Evolutionary conservation across 2,329 filamentous ascomycete genomes (phyloP), one percentile per base, ranked within the genome.

Genomic region (Mollisiaceae sp.): DNA sequence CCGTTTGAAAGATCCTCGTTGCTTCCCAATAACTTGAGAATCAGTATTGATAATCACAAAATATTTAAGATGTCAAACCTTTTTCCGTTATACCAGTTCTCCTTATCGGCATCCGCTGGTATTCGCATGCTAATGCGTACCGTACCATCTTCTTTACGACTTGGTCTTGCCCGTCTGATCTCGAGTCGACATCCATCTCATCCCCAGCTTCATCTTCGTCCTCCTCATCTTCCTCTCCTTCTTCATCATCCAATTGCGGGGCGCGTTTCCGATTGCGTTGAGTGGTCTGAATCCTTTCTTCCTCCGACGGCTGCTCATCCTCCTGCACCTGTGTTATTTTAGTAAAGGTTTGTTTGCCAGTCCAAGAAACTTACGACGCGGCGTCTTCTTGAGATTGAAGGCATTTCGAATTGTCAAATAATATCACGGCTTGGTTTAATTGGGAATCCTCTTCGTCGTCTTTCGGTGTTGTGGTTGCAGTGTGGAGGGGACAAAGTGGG

Each of bases 1-100:
- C 14, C 80, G 77, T 75, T 88, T 93, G 77, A 97, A 98, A 41
- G 88, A 83, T 8, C 87, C 81, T 9, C 89, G 85, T 55, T 88
- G 84, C 20, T 85, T 80, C 0, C 69, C 71, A 61, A 74, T 66
- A 32, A 73, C 72, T 73, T 39, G 38, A 5, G 14, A 41, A 18
- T 63, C 38, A 55, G 22, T 12, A 38, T 9, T 15, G 22, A 32
- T 22, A 57, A 35, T 9, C 15, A 14, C 36, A 15, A 15, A 12
- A 27, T 1, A 27, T 8, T 12, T 35, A 9, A 47, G 4, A 56
- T 4, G 22, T 14, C 43, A 18, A 68, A 89, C 87, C 87, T 79
- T 87, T 86, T 59, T 89, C 87, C 65, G 83, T 83, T 55, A 91
- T 88, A 38, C 86, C 88, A 24, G 87, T 83, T 70, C 88, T 80